These are phyloP conservation scores for Bipolaris victoriae DNA, from an alignment of 2,329 filamentous ascomycete genomes.

Conservation along the genomic window DNA sequence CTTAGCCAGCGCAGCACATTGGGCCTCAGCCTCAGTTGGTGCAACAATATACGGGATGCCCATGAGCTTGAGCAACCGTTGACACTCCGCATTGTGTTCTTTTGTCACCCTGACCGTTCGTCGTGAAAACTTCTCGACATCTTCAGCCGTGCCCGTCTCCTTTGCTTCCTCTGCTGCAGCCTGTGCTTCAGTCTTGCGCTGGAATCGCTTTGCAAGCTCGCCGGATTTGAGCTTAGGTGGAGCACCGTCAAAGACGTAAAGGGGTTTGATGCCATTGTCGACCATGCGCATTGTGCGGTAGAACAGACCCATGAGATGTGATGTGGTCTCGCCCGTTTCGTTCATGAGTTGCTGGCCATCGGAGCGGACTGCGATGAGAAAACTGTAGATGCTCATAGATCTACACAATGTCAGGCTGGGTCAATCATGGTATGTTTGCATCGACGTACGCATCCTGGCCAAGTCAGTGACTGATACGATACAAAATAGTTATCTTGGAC, in stretches of 20 bases:
- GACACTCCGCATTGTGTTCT: constrained; percentile 96
- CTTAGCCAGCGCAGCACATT: constrained; percentile 87
- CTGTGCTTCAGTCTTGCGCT: constrained; percentile 89
- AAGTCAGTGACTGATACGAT: constrained; percentile 28
- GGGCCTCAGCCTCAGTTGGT: constrained; percentile 95
- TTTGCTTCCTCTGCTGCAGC: constrained; percentile 94
- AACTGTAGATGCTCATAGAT: constrained; percentile 99
- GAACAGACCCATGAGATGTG: constrained; percentile 99
- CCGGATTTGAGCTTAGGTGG: constrained; percentile 97
- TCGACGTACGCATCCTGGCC: constrained; percentile 55
- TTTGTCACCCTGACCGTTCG: constrained; percentile 92
- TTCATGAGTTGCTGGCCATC: constrained; percentile 96
- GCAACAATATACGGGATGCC: constrained; percentile 94
- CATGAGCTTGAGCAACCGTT: constrained; percentile 90
- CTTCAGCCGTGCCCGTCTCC: constrained; percentile 93
- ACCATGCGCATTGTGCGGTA: constrained; percentile 98
- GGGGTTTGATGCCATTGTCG: constrained; percentile 97
- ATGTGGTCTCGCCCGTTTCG: constrained; percentile 94
- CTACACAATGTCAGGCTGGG: constrained; percentile 50
- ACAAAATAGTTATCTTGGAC: constrained; percentile 39
- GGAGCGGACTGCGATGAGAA: constrained; percentile 95
- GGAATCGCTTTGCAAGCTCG: constrained; percentile 93
- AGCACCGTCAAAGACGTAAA: constrained; percentile 97
- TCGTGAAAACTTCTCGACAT: constrained; percentile 97
- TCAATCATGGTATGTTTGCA: background rate